These are phyloP conservation scores for Vaccinium myrtillus DNA, from an alignment of 148 eudicot species.

Conservation along the genomic window DNA sequence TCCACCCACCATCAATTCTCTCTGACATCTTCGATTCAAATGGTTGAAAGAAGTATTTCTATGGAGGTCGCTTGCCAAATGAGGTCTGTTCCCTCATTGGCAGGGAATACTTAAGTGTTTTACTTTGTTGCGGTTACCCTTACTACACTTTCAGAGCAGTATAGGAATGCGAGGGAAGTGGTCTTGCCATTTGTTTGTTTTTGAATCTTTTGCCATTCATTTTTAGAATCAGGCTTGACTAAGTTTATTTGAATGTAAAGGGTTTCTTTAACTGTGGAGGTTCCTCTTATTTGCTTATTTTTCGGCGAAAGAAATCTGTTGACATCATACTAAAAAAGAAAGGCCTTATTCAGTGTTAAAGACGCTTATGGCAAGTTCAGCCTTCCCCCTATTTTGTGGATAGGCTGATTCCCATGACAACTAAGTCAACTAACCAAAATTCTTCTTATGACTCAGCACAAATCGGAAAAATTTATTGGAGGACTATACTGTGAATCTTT, in stretches of 20 bases:
- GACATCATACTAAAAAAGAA: neutral
- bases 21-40: neutral
- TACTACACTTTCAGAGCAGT: neutral
- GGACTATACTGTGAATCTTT: neutral
- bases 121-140: neutral
- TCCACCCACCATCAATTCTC: neutral
- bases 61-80: neutral
- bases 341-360: neutral
- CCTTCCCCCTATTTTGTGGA: slow-evolving; percentile 1
- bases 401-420: neutral
- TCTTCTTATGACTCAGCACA: neutral
- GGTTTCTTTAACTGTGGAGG: neutral
- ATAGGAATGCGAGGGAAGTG: slow-evolving; percentile 1
- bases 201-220: neutral
- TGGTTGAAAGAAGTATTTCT: neutral
- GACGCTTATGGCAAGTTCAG: neutral
- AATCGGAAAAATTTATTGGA: neutral
- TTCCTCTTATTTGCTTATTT: slow-evolving; percentile 5
- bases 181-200: slow-evolving; percentile 9
- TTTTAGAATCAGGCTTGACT: neutral
- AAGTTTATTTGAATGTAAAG: neutral
- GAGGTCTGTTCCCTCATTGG: neutral
- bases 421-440: neutral
- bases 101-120: neutral
- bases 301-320: neutral